phyloP scores from a whole-genome alignment of 345 rosid species.

The Gossypium ekmanianum region DNA sequence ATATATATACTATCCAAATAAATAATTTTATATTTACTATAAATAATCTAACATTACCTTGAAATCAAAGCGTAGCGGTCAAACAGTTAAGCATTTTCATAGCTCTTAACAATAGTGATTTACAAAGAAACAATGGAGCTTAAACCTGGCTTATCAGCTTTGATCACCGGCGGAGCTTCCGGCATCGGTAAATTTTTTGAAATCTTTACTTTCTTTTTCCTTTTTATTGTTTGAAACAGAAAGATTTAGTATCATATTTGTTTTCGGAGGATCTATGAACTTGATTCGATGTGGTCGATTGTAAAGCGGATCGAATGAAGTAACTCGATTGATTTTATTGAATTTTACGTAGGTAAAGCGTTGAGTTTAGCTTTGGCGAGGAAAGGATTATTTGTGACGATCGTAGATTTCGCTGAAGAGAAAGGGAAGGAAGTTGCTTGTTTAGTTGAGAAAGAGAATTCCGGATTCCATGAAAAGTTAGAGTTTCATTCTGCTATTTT shows the following conservation, averaged over 20 bases:
- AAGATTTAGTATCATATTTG: not conserved
- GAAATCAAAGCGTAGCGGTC: not conserved
- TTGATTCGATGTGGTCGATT: not conserved
- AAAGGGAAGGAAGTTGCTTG: conserved; percentile 62
- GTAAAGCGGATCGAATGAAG: not conserved
- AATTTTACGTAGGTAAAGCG: conserved; percentile 61
- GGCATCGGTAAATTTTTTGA: conserved; percentile 58
- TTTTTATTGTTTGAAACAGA: too few relatives aligned
- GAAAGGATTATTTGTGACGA: conserved; percentile 74
- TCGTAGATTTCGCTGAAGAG: conserved; percentile 74
- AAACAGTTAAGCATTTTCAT: not conserved
- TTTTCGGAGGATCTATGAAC: not conserved
- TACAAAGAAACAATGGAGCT: conserved; percentile 53
- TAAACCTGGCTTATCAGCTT: conserved; percentile 80
- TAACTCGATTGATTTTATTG: not conserved
- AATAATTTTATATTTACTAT: not conserved
- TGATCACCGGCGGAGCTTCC: conserved; percentile 91
- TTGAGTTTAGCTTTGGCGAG: conserved; percentile 73
- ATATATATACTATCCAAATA: not conserved
- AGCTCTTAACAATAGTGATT: not conserved
- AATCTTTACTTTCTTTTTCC: not conserved
- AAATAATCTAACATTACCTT: not conserved
- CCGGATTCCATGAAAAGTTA: conserved; percentile 56
- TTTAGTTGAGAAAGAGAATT: conserved; percentile 47
- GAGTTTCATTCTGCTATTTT: conserved; percentile 62